Conservation (phyloP, 768 basidiomycete genomes). For the Scleroderma citrinum region DNA sequence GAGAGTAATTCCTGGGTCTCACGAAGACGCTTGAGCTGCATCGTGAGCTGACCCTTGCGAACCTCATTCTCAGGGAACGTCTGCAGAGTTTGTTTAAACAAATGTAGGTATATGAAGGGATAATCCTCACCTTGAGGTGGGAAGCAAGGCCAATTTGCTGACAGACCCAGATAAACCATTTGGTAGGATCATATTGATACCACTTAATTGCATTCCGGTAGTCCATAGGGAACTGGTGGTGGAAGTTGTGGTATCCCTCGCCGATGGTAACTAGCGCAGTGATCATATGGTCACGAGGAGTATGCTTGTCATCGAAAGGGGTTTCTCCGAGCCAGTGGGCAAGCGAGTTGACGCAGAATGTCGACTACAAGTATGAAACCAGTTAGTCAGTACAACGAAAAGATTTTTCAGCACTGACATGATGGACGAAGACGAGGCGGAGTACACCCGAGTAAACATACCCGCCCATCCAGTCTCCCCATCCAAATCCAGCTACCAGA, state of each 20-base stretch:
- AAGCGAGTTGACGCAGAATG: slow-evolving; percentile 95
- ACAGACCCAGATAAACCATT: slow-evolving; percentile 72
- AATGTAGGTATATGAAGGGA: neutral
- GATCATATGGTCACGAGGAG: slow-evolving; percentile 82
- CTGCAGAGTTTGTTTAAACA: slow-evolving; percentile 11
- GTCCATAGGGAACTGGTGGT: slow-evolving; percentile 96
- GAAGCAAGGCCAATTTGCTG: slow-evolving; percentile 43
- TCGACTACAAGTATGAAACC: slow-evolving; percentile 52
- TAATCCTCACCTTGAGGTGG: slow-evolving; percentile 45
- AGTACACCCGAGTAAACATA: slow-evolving; percentile 80
- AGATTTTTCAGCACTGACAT: slow-evolving; percentile 44
- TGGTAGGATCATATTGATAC: slow-evolving; percentile 90
- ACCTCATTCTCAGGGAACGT: slow-evolving; percentile 67
- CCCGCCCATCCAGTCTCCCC: slow-evolving; percentile 85
- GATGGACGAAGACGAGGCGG: slow-evolving; percentile 81
- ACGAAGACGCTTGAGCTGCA: slow-evolving; percentile 86
- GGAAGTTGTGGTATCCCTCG: slow-evolving; percentile 98
- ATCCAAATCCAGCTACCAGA: slow-evolving; percentile 66
- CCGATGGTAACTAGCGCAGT: slow-evolving; percentile 90
- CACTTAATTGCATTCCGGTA: slow-evolving; percentile 93
- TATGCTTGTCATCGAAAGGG: slow-evolving; percentile 94
- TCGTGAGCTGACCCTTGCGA: slow-evolving; percentile 85
- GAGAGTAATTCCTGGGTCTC: slow-evolving; percentile 66
- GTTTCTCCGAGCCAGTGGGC: slow-evolving; percentile 94
- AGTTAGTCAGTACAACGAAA: neutral